Evolutionary conservation across 495 filamentous ascomycete species (phyloP), one percentile per base, ranked within the genome.

Genomic region (Lasiosphaeria hispida): DNA sequence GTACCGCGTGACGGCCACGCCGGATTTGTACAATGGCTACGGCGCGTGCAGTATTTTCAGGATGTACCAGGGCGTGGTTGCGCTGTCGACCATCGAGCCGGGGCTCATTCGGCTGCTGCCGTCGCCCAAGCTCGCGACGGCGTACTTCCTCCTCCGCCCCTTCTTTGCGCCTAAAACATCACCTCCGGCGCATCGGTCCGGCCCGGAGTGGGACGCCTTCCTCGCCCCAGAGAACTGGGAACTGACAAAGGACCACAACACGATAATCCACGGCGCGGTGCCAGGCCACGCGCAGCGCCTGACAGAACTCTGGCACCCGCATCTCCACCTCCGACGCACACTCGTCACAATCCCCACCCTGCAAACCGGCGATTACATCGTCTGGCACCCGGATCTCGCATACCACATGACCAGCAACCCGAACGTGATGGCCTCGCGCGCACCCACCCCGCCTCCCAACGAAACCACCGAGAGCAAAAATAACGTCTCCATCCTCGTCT

Each of bases 71-170:
- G 92, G 90, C 23, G 91, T 91, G 79, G 78, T 96, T 11, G 85
- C 87, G n/a, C 83, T 96, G 75, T 91, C 87, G 19, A 77, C 82
- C 42, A 91, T 89, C 8, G 86, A 83, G 6, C 88, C 90, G 0
- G 92, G 92, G 10, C 89, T 90, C n/a, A 79, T 96, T 55, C 83
- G 89, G 17, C 84, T 96, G 18, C 90, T 92, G 48, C 92, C 92
- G 5, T 81, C 91, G 69, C 75, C 94, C n/a, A 82, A 82, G 48
- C 83, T 89, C 18, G 86, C 89, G 30, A 96, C 92, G 0, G 88
- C 89, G 1, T 97, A 97, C 73, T 88, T 89, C 62, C 81, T 97
- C 3, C 81, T 96, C 9, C 85, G 92, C 1, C 92, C 92, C 0
- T 96, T 96, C 78, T 96, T 96, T 69, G 66, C 77, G 13, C 82